Conservation (phyloP, 2,329 filamentous ascomycete species). For the Stemphylium vesicarium region DNA sequence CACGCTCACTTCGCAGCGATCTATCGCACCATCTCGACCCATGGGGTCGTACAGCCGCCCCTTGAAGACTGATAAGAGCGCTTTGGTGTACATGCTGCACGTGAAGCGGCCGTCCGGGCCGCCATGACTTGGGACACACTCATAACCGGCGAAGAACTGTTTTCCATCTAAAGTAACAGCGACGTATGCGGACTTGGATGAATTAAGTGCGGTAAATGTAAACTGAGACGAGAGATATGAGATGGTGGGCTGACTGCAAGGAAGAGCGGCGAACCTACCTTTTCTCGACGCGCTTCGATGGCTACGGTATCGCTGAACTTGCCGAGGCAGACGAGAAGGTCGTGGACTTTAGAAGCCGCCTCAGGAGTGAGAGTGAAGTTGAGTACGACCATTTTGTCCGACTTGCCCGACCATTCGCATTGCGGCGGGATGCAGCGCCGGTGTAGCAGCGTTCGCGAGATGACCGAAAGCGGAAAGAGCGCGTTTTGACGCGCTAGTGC, state of each 20-base stretch:
- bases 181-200: conserved; percentile 80
- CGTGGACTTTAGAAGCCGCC: conserved; percentile 72
- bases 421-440: conserved; percentile 4
- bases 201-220: conserved; percentile 75
- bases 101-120: conserved; percentile 64
- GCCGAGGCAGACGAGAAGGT: conserved; percentile 74
- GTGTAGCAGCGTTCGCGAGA: conserved; percentile 5
- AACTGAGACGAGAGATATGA: conserved; percentile 55
- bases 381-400: conserved; percentile 55
- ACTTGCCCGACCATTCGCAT: conserved; percentile 16
- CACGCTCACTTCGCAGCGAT: conserved; percentile 75
- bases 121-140: conserved; percentile 58
- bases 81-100: conserved; percentile 75
- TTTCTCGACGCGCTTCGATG: conserved; percentile 73
- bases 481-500: conserved; percentile 31
- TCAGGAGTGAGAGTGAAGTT: conserved; percentile 78
- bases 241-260: conserved; percentile 19
- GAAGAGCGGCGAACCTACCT: conserved; percentile 54
- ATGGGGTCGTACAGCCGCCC: conserved; percentile 67
- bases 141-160: conserved; percentile 76
- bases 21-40: conserved; percentile 73
- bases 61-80: conserved; percentile 75
- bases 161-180: conserved; percentile 71
- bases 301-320: conserved; percentile 83
- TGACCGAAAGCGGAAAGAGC: conserved; percentile 20